Conservation (phyloP, 345 rosid genomes). For the Orychophragmus violaceus region DNA sequence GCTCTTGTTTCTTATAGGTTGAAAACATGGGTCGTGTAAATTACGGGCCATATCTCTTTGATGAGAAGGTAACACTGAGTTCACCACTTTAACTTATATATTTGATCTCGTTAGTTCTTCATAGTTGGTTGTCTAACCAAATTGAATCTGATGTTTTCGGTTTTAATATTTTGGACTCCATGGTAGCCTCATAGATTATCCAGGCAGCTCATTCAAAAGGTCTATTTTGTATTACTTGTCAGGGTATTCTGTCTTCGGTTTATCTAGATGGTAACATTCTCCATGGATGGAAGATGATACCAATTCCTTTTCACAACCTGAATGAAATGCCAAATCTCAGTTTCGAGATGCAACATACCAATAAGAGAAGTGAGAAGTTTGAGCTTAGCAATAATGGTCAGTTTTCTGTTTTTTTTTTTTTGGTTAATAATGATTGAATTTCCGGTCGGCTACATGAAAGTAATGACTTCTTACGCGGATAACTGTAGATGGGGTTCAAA, state of each 20-base stretch:
- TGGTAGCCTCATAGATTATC: neutral
- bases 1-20: conserved; percentile 45
- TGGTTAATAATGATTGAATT: neutral
- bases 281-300: conserved; percentile 73
- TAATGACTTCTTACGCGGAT: neutral
- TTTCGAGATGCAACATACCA: conserved; percentile 29
- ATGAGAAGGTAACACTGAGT: conserved; percentile 54
- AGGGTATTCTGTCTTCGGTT: conserved; percentile 83
- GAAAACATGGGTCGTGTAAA: conserved; percentile 95
- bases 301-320: conserved; percentile 67
- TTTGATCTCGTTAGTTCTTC: neutral
- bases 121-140: neutral
- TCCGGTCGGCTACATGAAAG: neutral
- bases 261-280: conserved; percentile 54
- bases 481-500: conserved; percentile 41
- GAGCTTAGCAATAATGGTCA: conserved; percentile 34
- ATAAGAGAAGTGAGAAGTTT: conserved; percentile 19
- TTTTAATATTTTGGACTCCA: neutral
- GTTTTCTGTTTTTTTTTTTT: neutral
- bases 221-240: neutral
- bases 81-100: neutral
- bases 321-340: conserved; percentile 44
- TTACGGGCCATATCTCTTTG: conserved; percentile 72
- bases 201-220: neutral
- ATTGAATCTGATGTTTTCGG: neutral